Evolutionary conservation across 306 rosid genomes (phyloP), one percentile per base, ranked within the genome.

Genomic region (Pachyrhizus erosus): DNA sequence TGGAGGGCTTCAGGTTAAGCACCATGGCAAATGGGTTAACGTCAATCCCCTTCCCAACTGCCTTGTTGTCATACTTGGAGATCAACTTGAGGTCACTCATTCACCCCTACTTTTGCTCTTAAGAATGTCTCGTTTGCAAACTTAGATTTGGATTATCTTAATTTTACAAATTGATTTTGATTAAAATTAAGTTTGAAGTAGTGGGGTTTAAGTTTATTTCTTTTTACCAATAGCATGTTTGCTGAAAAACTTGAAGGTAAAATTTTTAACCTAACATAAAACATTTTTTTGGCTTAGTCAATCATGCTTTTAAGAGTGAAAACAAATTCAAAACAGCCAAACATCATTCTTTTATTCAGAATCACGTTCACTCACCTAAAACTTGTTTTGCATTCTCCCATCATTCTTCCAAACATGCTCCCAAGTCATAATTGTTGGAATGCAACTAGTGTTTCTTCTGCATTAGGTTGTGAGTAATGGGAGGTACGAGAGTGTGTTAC

Each of bases 1-100:
- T 21, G 85, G 82, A 61, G 97, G 97, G 12, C 92, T 92, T 61
- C 97, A 92, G 83, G 83, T 89, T 15, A 88, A 81, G 51, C 91
- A 87, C 48, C 46, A 82, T n/a, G 90, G 83, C 0, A 92, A 84
- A 67, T 90, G 94, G 94, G 82, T 90, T 70, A 85, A 86, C 23
- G 88, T 90, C 3, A 75, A 86, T 52, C 86, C 89, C 60, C 57
- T 60, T 33, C 89, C 92, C 20, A 81, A 87, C 3, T 84, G 73
- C 62, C 42, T 87, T 34, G 62, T 86, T 33, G 91, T 90, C 58
- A 81, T 87, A 71, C 82, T 83, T 23, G 90, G 85, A 3, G 93
- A 92, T 86, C 97, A 92, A 67, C 89, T 92, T 45, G 92, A 92
- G 92, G 97, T 91, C 21, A 86, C 31, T 1, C 31, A 27, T 3